Evolutionary conservation across 371 early-diverging fungal species (phyloP).

Genomic region (Circinella minor): DNA sequence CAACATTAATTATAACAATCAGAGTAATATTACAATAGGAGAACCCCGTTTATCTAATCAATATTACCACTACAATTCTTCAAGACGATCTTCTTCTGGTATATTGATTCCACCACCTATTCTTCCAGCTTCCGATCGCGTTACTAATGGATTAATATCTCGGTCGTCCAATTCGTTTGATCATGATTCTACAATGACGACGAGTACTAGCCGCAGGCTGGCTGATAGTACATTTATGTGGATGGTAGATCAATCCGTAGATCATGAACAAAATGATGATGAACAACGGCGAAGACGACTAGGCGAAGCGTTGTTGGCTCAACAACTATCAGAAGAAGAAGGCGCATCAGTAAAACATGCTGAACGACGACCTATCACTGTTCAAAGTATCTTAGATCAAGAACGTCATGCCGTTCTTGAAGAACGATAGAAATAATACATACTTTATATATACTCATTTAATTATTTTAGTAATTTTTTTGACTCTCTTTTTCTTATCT

Average conservation of each 20-base stretch:
- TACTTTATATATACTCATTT: too few species aligned
- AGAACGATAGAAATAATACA: background rate
- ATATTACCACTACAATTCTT: background rate
- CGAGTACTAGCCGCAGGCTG: conserved; percentile 65
- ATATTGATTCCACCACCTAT: too few species aligned
- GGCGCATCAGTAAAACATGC: conserved; percentile 22
- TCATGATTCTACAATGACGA: conserved; percentile 55
- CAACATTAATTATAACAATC: background rate
- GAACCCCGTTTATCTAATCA: conserved; percentile 6
- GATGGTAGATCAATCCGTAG: conserved; percentile 33
- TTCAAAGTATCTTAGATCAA: conserved; percentile 7
- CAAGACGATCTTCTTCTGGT: background rate
- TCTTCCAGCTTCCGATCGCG: too few species aligned
- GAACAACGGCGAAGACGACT: conserved; percentile 32
- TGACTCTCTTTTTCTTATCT: background rate
- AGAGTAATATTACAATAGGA: too few species aligned
- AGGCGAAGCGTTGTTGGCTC: conserved; percentile 25
- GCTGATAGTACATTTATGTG: conserved; percentile 53
- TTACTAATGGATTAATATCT: conserved; percentile 49
- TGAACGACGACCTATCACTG: conserved; percentile 23
- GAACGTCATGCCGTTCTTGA: conserved; percentile 20
- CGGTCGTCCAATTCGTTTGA: background rate
- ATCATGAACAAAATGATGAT: conserved; percentile 33
- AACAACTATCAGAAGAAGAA: conserved; percentile 25
- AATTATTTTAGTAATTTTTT: background rate